phyloP scores from a whole-genome alignment of 768 basidiomycete species.

The Boletus pseudo-olivaceus region DNA sequence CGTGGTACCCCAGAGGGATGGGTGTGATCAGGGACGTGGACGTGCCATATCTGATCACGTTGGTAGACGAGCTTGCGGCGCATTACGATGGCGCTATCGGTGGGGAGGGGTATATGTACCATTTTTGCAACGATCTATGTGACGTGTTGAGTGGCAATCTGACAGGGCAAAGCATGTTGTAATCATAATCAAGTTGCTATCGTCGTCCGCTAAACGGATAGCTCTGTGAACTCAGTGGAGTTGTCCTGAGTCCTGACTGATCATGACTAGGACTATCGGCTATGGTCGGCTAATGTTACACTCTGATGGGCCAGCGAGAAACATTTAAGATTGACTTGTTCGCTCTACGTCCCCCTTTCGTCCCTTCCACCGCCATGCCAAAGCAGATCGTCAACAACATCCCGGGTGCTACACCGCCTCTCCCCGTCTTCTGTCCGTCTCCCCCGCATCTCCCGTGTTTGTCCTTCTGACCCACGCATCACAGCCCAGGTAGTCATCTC shows the following conservation, averaged over 20 bases:
- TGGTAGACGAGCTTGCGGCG: slow-evolving; percentile 39
- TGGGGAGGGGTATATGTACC: slow-evolving; percentile 25
- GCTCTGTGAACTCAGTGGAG: no score
- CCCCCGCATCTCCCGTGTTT: no score
- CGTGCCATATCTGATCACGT: slow-evolving; percentile 35
- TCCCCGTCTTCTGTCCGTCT: slow-evolving; percentile 34
- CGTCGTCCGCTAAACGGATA: no score
- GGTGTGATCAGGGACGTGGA: slow-evolving; percentile 41
- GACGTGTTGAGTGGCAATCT: background rate
- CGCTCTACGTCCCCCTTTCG: background rate
- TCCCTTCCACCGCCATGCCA: slow-evolving; percentile 16
- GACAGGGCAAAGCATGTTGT: background rate
- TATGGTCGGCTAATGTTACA: no score
- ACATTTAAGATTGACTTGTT: background rate
- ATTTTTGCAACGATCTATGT: slow-evolving; percentile 25
- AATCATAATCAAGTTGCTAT: no score
- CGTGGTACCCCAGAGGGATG: slow-evolving; percentile 43
- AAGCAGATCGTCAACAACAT: slow-evolving; percentile 28
- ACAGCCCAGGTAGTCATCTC: slow-evolving; percentile 39
- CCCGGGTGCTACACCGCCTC: slow-evolving; percentile 31
- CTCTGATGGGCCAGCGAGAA: no score
- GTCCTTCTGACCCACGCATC: background rate
- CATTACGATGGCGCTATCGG: slow-evolving; percentile 23
- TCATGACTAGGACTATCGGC: no score
- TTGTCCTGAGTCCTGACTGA: no score